Conservation (phyloP, 2,329 filamentous ascomycete genomes). For the Alternaria triticimaculans region DNA sequence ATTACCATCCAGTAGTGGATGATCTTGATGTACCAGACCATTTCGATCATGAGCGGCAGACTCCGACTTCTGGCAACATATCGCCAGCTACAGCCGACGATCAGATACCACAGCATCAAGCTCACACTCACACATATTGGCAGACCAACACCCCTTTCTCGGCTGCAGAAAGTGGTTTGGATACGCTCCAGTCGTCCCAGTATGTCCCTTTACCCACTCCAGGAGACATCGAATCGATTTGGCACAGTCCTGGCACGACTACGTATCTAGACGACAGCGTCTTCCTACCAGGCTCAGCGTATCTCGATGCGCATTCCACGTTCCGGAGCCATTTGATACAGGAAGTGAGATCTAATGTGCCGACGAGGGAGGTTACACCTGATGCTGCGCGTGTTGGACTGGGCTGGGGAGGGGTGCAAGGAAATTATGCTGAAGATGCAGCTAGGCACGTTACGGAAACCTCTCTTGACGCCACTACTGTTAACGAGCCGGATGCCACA, state of each 20-base stretch:
- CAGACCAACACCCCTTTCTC: not conserved
- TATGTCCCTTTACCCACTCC: not conserved
- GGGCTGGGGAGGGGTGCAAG: not conserved
- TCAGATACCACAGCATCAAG: not conserved
- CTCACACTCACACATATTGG: not conserved
- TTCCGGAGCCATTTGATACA: conserved; percentile 25
- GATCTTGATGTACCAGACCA: not conserved
- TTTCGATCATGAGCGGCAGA: not conserved
- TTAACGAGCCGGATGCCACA: not conserved
- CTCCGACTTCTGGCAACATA: not conserved
- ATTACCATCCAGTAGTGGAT: not conserved
- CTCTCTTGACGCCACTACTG: not conserved
- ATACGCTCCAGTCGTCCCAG: not conserved
- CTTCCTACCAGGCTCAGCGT: conserved; percentile 23
- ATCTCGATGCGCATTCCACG: conserved; percentile 24
- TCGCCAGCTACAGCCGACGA: not conserved
- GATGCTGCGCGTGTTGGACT: not conserved
- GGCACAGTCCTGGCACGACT: conserved; percentile 5
- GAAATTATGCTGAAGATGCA: not conserved
- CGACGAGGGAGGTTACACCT: conserved; percentile 16
- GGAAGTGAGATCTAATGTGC: conserved; percentile 16
- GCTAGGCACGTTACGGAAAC: not conserved
- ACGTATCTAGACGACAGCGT: conserved; percentile 13
- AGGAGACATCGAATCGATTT: not conserved
- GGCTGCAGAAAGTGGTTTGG: not conserved